phyloP scores from a whole-genome alignment of 2,329 filamentous ascomycete species.

The Coniochaeta ligniaria region DNA sequence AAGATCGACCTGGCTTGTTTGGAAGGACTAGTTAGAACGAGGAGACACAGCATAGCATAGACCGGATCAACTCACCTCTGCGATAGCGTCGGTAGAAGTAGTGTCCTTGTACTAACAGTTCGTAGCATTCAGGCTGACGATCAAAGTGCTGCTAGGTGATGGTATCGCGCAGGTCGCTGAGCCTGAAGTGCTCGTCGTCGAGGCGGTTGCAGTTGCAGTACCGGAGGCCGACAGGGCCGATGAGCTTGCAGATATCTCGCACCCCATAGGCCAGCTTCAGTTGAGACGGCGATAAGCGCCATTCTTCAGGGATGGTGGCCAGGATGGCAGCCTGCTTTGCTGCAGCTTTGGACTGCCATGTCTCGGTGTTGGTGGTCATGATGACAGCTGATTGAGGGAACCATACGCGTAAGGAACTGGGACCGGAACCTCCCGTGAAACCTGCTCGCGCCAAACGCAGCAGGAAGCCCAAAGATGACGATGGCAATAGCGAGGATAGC shows the following conservation, averaged over 20 bases:
- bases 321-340: constrained; percentile 10
- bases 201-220: constrained; percentile 4
- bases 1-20: constrained; percentile 61
- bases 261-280: constrained; percentile 6
- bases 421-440: constrained; percentile 32
- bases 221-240: constrained; percentile 1
- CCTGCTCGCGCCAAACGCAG: constrained; percentile 50
- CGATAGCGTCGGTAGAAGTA: too few species aligned
- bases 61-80: too few species aligned
- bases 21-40: too few species aligned
- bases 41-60: too few species aligned
- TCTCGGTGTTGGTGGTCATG: background rate
- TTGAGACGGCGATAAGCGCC: constrained; percentile 11
- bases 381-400: background rate
- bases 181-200: constrained; percentile 17
- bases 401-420: constrained; percentile 25
- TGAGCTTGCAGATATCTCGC: constrained; percentile 6
- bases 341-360: constrained; percentile 12
- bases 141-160: constrained; percentile 14
- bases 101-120: constrained; percentile 25
- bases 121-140: too few species aligned
- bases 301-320: constrained; percentile 11
- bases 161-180: constrained; percentile 18
- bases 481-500: constrained; percentile 57
- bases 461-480: constrained; percentile 72